Evolutionary conservation across 1,284 basidiomycete genomes (phyloP).

Genomic region (Apiotrichum gamsii): DNA sequence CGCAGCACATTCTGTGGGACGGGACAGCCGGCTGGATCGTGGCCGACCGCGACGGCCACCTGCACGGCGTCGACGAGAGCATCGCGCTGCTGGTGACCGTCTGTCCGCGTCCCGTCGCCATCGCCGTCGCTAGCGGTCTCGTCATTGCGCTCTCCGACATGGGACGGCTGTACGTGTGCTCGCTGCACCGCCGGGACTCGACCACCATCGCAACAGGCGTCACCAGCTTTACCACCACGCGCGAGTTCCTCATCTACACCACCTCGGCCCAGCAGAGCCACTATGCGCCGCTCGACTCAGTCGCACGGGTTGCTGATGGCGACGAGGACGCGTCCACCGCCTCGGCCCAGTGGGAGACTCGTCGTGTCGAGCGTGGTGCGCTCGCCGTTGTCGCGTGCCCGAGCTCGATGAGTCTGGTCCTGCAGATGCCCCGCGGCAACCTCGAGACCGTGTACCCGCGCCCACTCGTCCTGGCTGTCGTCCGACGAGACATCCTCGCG

Average conservation of each 20-base stretch:
- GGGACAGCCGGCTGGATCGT: constrained; percentile 26
- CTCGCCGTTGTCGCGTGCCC: constrained; percentile 78
- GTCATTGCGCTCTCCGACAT: constrained; percentile 63
- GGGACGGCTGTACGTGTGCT: constrained; percentile 57
- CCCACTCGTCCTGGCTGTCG: constrained; percentile 79
- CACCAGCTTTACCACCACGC: constrained; percentile 75
- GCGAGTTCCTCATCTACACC: constrained; percentile 79
- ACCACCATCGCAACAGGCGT: constrained; percentile 56
- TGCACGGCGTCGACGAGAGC: constrained; percentile 17
- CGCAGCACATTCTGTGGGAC: constrained; percentile 31
- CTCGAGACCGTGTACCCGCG: constrained; percentile 91
- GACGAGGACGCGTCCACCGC: constrained; percentile 21
- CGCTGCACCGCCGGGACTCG: constrained; percentile 31
- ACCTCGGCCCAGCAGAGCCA: constrained; percentile 74
- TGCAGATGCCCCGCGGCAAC: constrained; percentile 98
- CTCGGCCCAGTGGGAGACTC: constrained; percentile 58
- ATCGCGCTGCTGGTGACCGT: constrained; percentile 11
- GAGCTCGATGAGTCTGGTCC: constrained; percentile 76
- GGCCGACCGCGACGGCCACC: constrained; percentile 21
- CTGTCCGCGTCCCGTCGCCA: constrained; percentile 24
- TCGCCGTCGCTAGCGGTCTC: constrained; percentile 31
- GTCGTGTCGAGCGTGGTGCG: constrained; percentile 79
- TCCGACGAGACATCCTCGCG: constrained; percentile 66
- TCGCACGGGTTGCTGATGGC: constrained; percentile 33
- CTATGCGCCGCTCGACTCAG: constrained; percentile 58